Evolutionary conservation across 2,329 filamentous ascomycete genomes (phyloP), one percentile per base, ranked within the genome.

Genomic region (Penicillium sp.): DNA sequence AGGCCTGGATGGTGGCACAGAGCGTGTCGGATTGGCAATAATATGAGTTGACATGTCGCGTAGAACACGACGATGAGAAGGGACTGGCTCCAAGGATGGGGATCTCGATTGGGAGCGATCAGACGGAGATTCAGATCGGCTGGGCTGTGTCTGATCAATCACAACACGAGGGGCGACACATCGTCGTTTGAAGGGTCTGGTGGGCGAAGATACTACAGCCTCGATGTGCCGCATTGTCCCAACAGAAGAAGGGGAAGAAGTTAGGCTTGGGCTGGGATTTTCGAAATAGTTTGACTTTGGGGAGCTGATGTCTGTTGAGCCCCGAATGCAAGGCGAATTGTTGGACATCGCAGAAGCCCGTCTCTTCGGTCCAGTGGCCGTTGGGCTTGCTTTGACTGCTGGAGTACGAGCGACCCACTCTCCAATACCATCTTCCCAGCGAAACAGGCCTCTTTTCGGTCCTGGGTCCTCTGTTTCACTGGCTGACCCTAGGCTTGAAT

Each of bases 381-480:
- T 37, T 9, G 56, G 43, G 47, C 68, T 66, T 44, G 60, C 64
- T 48, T 70, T 68, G 37, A 59, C 48, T 50, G 65, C 69, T 27
- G 82, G 82, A 45, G 79, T 83, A 39, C 71, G 75, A 19, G 76
- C 80, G 50, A 85, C 78, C 82, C 82, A 85, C 67, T 84, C 82
- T 35, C 80, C 78, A 65, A 85, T 84, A 45, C 78, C 79, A 63
- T 83, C 81, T 65, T 84, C 82, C 82, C 82, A 85, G 31, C 79
- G 69, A 76, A 83, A 67, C 61, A 72, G 56, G 11, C 65, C 68
- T 8, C 57, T 60, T 10, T 68, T 37, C 59, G 68, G 55, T 24
- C 49, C 35, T 31, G 42, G 49, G n/a, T 49, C 45, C 24, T 61
- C 64, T 7, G 52, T 49, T n/a, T 61, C 64, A 49, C 62, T 52